phyloP scores from a whole-genome alignment of 2,329 filamentous ascomycete species.

The Periconia digitata region DNA sequence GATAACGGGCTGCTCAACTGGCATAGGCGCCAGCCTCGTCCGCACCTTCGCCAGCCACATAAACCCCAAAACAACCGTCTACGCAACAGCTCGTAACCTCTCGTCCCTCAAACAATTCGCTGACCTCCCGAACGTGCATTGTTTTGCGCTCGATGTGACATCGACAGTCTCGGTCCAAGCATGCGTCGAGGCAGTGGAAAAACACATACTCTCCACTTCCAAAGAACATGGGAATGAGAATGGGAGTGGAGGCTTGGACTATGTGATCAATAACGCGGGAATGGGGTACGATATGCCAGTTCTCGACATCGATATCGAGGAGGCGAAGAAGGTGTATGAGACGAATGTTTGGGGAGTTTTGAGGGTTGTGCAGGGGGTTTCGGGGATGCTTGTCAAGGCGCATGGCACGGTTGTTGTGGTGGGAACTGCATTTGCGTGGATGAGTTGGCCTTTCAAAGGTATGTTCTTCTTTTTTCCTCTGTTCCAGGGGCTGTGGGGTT shows the following conservation, averaged over 20 bases:
- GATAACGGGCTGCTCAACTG: conserved; percentile 16
- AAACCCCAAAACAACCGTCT: conserved; percentile 12
- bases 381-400: conserved; percentile 16
- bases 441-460: conserved; percentile 2
- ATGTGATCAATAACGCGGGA: conserved; percentile 49
- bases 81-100: conserved; percentile 12
- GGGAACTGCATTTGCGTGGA: not conserved
- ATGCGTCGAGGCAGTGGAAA: not conserved
- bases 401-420: conserved; percentile 14
- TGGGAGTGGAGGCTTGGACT: conserved; percentile 9
- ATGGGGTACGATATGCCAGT: conserved; percentile 34
- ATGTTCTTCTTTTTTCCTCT: not conserved
- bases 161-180: conserved; percentile 3
- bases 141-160: conserved; percentile 12
- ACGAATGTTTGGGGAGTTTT: conserved; percentile 47
- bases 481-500: not conserved
- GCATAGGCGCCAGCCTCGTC: conserved; percentile 59
- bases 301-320: conserved; percentile 21
- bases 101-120: not conserved
- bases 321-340: conserved; percentile 14
- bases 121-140: conserved; percentile 22
- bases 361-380: conserved; percentile 42
- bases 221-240: not conserved
- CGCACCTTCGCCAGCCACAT: conserved; percentile 52
- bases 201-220: not conserved